Percentiles rank a stretch among this genome's conserved stretches.
phyloP scores from a whole-genome alignment of 495 filamentous ascomycete species.

The Lichenothelia convexa region DNA sequence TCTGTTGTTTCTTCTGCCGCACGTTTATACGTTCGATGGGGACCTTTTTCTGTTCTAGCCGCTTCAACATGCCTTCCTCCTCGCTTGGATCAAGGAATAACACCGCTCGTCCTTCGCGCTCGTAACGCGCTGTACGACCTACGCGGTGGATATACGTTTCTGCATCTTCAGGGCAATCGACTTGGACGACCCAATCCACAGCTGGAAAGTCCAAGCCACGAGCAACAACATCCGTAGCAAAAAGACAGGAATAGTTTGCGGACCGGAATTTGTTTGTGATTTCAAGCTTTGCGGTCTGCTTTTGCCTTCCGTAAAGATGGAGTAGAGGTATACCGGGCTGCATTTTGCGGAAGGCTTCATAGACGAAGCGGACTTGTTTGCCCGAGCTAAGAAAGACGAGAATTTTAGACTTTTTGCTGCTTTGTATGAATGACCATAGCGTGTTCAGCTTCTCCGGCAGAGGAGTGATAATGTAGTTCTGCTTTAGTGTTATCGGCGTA shows the following conservation, averaged over 20 bases:
- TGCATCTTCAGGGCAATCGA: conserved; percentile 88
- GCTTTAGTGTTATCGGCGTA: conserved; percentile 68
- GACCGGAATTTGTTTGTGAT: conserved; percentile 67
- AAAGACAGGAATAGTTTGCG: conserved; percentile 66
- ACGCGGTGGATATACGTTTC: conserved; percentile 97
- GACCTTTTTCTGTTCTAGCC: conserved; percentile 74
- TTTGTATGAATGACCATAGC: conserved; percentile 75
- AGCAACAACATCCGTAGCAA: conserved; percentile 88
- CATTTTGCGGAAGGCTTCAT: conserved; percentile 79
- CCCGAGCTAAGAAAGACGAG: conserved; percentile 86
- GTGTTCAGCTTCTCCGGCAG: conserved; percentile 78
- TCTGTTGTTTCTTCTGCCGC: conserved; percentile 73
- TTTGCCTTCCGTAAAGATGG: conserved; percentile 87
- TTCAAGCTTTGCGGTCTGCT: conserved; percentile 70
- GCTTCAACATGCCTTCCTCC: conserved; percentile 65
- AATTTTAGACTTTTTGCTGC: conserved; percentile 79
- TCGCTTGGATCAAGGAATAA: conserved; percentile 85
- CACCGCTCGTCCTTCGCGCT: conserved; percentile 70
- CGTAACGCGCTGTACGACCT: conserved; percentile 84
- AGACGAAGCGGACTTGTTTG: conserved; percentile 91
- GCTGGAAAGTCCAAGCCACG: conserved; percentile 89
- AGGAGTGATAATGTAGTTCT: conserved; percentile 76
- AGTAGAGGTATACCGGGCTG: conserved; percentile 92
- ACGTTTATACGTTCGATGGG: conserved; percentile 70
- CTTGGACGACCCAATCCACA: conserved; percentile 93